These are phyloP conservation scores for Calendula officinalis DNA, from an alignment of 129 eudicot genomes.

Conservation along the genomic window DNA sequence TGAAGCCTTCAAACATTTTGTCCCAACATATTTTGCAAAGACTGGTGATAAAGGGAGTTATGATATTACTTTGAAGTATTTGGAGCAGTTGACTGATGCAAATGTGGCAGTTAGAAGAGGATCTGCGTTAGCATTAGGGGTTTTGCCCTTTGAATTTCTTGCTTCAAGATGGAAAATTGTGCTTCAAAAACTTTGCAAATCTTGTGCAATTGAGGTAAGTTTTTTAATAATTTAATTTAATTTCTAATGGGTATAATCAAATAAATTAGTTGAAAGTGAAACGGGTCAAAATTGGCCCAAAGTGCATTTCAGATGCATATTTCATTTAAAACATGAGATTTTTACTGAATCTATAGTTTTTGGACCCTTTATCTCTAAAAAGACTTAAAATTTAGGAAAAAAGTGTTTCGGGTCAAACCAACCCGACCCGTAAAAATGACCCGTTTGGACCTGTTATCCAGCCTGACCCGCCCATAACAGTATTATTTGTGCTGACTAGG, in stretches of 20 bases:
- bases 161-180: slow-evolving; percentile 67
- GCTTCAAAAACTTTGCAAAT: slow-evolving; percentile 64
- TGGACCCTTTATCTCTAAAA: neutral
- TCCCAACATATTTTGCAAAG: slow-evolving; percentile 55
- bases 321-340: neutral
- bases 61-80: slow-evolving; percentile 56
- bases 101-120: slow-evolving; percentile 98
- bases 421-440: neutral
- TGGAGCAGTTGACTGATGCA: slow-evolving; percentile 73
- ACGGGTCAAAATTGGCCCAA: neutral
- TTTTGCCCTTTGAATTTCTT: slow-evolving; percentile 78
- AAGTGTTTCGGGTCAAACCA: neutral
- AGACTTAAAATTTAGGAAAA: neutral
- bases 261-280: slow-evolving; percentile 1
- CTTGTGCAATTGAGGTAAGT: slow-evolving; percentile 80
- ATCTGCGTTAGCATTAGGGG: slow-evolving; percentile 90
- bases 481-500: slow-evolving; percentile 42
- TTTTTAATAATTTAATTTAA: neutral
- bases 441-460: neutral
- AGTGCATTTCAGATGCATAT: neutral
- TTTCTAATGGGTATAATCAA: neutral
- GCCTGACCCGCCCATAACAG: neutral
- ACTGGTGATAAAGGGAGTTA: slow-evolving; percentile 49
- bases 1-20: slow-evolving; percentile 74
- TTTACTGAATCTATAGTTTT: neutral